These are phyloP conservation scores for Boechera stricta DNA, from an alignment of 345 rosid genomes.

Conservation along the genomic window DNA sequence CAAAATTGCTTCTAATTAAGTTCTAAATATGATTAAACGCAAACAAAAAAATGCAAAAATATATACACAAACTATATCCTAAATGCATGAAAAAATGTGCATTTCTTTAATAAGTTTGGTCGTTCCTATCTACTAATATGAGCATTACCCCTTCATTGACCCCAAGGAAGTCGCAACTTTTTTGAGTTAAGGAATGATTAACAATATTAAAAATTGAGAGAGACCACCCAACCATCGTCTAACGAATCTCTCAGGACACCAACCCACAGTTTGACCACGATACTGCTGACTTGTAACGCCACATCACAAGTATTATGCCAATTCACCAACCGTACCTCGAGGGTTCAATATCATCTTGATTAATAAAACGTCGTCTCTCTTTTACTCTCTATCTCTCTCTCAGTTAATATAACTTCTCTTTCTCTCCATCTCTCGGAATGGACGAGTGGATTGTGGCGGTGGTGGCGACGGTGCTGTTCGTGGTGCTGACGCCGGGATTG, in stretches of 20 bases:
- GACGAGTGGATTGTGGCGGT: constrained; percentile 10
- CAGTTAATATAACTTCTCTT: not conserved
- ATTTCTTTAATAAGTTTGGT: not conserved
- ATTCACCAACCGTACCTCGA: constrained; percentile 25
- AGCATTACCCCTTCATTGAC: not conserved
- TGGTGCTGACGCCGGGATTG: constrained; percentile 37
- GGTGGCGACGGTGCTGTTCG: constrained; percentile 30
- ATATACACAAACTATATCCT: not conserved
- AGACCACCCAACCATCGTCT: constrained; percentile 36
- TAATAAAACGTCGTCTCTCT: not conserved
- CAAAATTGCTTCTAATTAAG: too few species aligned
- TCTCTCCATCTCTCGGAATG: not conserved
- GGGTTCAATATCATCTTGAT: not conserved
- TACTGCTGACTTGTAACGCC: not conserved
- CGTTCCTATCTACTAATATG: not conserved
- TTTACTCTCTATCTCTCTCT: not conserved
- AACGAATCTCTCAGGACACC: constrained; percentile 25
- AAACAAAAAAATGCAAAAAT: not conserved
- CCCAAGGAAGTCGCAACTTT: not conserved
- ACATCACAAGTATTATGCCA: constrained; percentile 19
- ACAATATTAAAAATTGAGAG: not conserved
- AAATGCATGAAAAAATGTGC: not conserved
- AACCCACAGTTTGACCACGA: constrained; percentile 21
- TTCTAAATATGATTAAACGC: too few species aligned
- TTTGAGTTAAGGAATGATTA: constrained; percentile 25